Conservation (phyloP, 2,329 filamentous ascomycete genomes). For the Samsoniella hepiali region DNA sequence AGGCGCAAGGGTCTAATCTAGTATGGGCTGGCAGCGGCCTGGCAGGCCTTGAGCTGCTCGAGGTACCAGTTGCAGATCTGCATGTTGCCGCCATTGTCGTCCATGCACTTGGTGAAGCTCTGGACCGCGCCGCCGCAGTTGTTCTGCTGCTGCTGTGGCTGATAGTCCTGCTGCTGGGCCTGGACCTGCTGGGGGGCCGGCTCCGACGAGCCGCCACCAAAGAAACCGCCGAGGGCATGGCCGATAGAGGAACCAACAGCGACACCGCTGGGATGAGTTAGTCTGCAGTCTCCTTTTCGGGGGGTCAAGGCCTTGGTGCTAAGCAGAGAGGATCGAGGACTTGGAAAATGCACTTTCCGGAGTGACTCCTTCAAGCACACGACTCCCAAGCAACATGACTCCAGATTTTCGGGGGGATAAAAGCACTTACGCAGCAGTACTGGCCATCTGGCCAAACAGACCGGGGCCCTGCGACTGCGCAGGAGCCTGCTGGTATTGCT, state of each 20-base stretch:
- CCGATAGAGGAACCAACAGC: slow-evolving; percentile 94
- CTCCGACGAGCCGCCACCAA: slow-evolving; percentile 69
- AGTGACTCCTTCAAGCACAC: too few species aligned
- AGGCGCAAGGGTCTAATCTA: slow-evolving; percentile 48
- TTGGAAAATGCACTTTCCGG: not conserved
- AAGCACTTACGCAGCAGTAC: slow-evolving; percentile 90
- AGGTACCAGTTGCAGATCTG: slow-evolving; percentile 97
- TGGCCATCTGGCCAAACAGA: slow-evolving; percentile 94
- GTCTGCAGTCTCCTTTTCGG: not conserved
- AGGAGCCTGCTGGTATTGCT: slow-evolving; percentile 48
- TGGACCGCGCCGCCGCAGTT: slow-evolving; percentile 78
- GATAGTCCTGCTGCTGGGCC: slow-evolving; percentile 48
- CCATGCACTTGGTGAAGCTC: slow-evolving; percentile 93
- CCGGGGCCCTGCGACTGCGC: slow-evolving; percentile 70
- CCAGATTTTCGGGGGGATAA: not conserved
- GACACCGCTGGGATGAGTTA: slow-evolving; percentile 66
- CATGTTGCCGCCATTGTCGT: slow-evolving; percentile 91
- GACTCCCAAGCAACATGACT: not conserved
- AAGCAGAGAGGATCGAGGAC: too few species aligned
- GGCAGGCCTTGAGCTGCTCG: slow-evolving; percentile 92
- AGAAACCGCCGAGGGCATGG: slow-evolving; percentile 87
- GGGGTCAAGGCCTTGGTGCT: too few species aligned
- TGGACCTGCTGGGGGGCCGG: slow-evolving; percentile 47
- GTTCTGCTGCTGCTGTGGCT: slow-evolving; percentile 51
- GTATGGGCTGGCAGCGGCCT: slow-evolving; percentile 71